Base-by-base conservation (phyloP, 192 early-diverging fungal species). In the Umbelopsis ramanniana region DNA sequence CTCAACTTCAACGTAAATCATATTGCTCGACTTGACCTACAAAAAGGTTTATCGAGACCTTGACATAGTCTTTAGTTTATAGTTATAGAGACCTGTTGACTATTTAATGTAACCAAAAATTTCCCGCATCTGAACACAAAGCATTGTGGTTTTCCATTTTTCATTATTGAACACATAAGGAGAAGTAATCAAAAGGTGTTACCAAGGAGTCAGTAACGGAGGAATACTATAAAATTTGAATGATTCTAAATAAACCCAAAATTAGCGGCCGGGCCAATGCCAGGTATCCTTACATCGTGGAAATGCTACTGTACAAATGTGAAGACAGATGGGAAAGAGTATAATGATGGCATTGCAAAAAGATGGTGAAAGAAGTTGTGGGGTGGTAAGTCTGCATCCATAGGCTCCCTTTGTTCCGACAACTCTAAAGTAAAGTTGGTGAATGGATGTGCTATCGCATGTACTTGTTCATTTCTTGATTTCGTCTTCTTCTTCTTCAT, bases 281-380 rank as follows among this genome's bases (percentile, higher is more conserved):
- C 53, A 63, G 57, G 57, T 63, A 63, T 63, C 57, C 26, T 35
- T 63, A 63, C 33, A 37, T 57, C 35, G 57, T 37, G 33, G 57
- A 63, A n/a, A 37, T 63, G 57, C 5, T 63, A 63, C 26, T 63
- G 35, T 63, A 63, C 57, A 63, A 63, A 43, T 54, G 11, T 54
- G 53, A 63, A 29, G 33, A 63, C 23, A 63, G 7, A 11, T 38
- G 37, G 29, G 17, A 63, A 37, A 12, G 52, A 22, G 37, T 29
- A 29, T 63, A 11, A 14, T 17, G 35, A 63, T 37, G 53, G 23
- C 7, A 26, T 26, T 26, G 53, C 8, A 24, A 24, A 6, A 54
- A 24, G 23, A 54, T 54, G n/a, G 53, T 22, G 5, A 54, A 54
- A 10, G 53, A 11, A 26, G 12, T 54, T 54, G 53, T 23, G 11